These are phyloP conservation scores for Penicillium nordicum DNA, from an alignment of 2,329 filamentous ascomycete species.

Conservation along the genomic window DNA sequence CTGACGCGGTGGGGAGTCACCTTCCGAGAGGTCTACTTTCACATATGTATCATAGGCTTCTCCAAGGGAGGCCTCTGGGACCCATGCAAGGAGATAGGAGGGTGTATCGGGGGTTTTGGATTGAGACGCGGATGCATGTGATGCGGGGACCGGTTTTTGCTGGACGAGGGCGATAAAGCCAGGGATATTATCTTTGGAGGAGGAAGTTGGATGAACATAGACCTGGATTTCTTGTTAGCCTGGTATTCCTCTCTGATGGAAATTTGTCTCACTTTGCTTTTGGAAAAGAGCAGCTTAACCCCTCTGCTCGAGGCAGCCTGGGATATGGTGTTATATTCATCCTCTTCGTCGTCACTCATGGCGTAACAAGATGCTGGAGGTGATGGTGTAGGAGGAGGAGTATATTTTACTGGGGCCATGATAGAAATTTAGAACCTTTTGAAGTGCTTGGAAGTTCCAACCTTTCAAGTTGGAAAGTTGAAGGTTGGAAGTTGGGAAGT, in stretches of 20 bases:
- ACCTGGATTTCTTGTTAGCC: slow-evolving; percentile 55
- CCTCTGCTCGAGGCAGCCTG: slow-evolving; percentile 73
- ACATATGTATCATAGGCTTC: slow-evolving; percentile 86
- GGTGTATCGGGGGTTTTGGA: slow-evolving; percentile 52
- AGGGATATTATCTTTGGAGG: slow-evolving; percentile 89
- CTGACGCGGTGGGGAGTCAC: slow-evolving; percentile 75
- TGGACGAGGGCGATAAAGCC: slow-evolving; percentile 92
- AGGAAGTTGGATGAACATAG: slow-evolving; percentile 91
- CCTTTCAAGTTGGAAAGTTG: background rate
- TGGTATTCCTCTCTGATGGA: background rate
- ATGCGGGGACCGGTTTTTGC: slow-evolving; percentile 61
- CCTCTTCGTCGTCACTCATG: slow-evolving; percentile 93
- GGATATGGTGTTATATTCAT: slow-evolving; percentile 89
- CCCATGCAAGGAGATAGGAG: slow-evolving; percentile 84
- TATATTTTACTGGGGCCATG: slow-evolving; percentile 35
- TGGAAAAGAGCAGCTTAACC: slow-evolving; percentile 90
- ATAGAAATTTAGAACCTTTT: slow-evolving; percentile 18
- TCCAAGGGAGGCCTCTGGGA: slow-evolving; percentile 83
- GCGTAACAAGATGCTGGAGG: slow-evolving; percentile 89
- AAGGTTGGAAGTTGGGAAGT: background rate
- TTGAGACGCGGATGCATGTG: slow-evolving; percentile 39
- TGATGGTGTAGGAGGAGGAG: slow-evolving; percentile 54
- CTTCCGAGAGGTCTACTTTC: slow-evolving; percentile 86
- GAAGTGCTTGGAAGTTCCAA: background rate
- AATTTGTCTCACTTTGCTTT: slow-evolving; percentile 72